phyloP scores from a whole-genome alignment of 208 protist genomes.

The Kentomonas sorsogonicus region DNA sequence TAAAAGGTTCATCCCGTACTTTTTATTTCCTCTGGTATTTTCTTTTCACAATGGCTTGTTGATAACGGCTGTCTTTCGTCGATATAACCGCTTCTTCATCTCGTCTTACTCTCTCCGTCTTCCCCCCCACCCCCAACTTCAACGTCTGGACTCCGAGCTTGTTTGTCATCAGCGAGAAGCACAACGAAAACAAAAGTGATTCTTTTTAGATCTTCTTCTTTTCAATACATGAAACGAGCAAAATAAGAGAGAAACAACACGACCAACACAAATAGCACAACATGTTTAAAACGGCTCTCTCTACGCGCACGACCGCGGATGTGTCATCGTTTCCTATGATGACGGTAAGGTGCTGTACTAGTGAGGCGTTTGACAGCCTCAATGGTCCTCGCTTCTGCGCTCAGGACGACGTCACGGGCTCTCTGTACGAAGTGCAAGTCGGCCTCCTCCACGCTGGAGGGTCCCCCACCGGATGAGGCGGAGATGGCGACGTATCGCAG shows the following conservation, averaged over 20 bases:
- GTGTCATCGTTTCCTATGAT: conserved; percentile 66
- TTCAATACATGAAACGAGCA: no score
- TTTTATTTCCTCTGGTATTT: neutral
- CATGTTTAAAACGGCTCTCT: conserved; percentile 40
- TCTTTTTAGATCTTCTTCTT: no score
- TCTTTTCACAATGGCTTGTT: no score
- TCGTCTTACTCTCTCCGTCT: neutral
- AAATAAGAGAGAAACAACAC: neutral
- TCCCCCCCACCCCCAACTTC: neutral
- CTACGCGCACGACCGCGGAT: conserved; percentile 29
- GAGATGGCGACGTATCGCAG: no score
- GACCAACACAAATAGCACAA: neutral
- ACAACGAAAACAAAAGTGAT: neutral
- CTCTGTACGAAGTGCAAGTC: conserved; percentile 68
- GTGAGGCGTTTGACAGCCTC: conserved; percentile 60
- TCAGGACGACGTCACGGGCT: conserved; percentile 60
- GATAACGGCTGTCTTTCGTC: no score
- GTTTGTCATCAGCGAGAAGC: neutral
- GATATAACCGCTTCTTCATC: no score
- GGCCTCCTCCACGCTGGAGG: conserved; percentile 14
- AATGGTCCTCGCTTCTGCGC: conserved; percentile 77
- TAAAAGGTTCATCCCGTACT: neutral
- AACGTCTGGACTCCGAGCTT: neutral
- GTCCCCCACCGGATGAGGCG: neutral
- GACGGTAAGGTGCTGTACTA: conserved; percentile 58